Percentiles rank a stretch among this genome's conserved stretches.
These are phyloP conservation scores for Coniferiporia weirii DNA, from an alignment of 1,284 basidiomycete genomes.

Conservation along the genomic window DNA sequence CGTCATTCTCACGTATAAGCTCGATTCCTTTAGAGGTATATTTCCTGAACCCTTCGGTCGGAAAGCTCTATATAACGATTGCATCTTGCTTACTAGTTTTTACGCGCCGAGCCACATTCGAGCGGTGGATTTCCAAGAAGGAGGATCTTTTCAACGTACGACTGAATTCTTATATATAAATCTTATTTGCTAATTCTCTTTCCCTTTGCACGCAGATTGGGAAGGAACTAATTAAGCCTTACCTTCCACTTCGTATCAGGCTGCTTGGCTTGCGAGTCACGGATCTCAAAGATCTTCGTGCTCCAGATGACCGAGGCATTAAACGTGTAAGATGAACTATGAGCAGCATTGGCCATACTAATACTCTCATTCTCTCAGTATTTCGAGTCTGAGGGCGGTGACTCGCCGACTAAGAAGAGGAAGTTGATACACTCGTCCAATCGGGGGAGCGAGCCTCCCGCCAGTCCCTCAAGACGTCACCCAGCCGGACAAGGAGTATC, in stretches of 20 bases:
- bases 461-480: slow-evolving; percentile 1
- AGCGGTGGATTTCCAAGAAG: slow-evolving; percentile 70
- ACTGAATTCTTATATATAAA: slow-evolving; percentile 12
- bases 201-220: slow-evolving; percentile 49
- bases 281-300: slow-evolving; percentile 74
- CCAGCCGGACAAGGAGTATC: slow-evolving; percentile 14
- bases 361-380: neutral
- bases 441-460: neutral
- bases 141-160: slow-evolving; percentile 74
- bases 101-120: slow-evolving; percentile 75
- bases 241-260: slow-evolving; percentile 72
- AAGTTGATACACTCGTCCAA: slow-evolving; percentile 2
- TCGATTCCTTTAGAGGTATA: slow-evolving; percentile 72
- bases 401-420: slow-evolving; percentile 13
- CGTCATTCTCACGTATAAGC: slow-evolving; percentile 75
- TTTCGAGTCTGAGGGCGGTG: slow-evolving; percentile 10
- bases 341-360: neutral
- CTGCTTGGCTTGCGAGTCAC: slow-evolving; percentile 81
- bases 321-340: slow-evolving; percentile 46
- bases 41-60: slow-evolving; percentile 14
- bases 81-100: slow-evolving; percentile 48
- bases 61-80: slow-evolving; percentile 13
- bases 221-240: slow-evolving; percentile 74
- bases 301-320: slow-evolving; percentile 45
- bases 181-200: slow-evolving; percentile 16